These are phyloP conservation scores for Trypanosoma conorhini DNA, from an alignment of 208 protist species.

Conservation along the genomic window DNA sequence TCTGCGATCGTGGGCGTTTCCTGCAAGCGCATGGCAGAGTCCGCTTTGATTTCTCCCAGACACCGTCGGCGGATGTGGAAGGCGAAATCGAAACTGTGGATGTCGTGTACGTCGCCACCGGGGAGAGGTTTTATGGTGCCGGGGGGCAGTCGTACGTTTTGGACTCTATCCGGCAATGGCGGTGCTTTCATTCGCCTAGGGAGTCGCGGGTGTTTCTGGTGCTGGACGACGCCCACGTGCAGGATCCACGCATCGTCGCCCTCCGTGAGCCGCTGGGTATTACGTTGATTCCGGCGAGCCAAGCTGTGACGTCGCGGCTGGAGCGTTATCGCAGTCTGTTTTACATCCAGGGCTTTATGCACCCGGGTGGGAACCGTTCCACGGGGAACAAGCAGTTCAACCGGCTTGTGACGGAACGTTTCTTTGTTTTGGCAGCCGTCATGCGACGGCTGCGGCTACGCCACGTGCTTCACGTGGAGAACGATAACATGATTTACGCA, in stretches of 20 bases:
- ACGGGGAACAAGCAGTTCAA: constrained; percentile 33
- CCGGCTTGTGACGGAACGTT: constrained; percentile 30
- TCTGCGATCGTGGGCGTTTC: constrained; percentile 14
- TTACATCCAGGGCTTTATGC: constrained; percentile 42
- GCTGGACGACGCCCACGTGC: constrained; percentile 8
- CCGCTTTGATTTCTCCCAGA: constrained; percentile 22
- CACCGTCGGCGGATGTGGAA: not conserved
- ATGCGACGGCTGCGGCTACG: constrained; percentile 12
- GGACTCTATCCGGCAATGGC: constrained; percentile 35
- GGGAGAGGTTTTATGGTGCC: constrained; percentile 16
- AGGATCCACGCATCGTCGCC: not conserved
- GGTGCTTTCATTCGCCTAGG: constrained; percentile 23
- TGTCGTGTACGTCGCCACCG: constrained; percentile 16
- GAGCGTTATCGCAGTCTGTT: constrained; percentile 26
- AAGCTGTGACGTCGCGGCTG: not conserved
- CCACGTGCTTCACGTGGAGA: constrained; percentile 33
- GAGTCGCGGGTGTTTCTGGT: constrained; percentile 27
- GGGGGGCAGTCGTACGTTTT: constrained; percentile 33
- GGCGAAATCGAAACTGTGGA: not conserved
- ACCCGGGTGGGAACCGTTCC: constrained; percentile 32
- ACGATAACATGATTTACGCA: constrained; percentile 36
- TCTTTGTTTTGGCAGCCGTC: constrained; percentile 8
- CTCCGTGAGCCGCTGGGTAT: constrained; percentile 11
- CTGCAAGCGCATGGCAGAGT: not conserved
- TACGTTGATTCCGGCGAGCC: constrained; percentile 5